Conservation (phyloP, 108 stramenopile genomes). For the Nitzschia inconspicua region DNA sequence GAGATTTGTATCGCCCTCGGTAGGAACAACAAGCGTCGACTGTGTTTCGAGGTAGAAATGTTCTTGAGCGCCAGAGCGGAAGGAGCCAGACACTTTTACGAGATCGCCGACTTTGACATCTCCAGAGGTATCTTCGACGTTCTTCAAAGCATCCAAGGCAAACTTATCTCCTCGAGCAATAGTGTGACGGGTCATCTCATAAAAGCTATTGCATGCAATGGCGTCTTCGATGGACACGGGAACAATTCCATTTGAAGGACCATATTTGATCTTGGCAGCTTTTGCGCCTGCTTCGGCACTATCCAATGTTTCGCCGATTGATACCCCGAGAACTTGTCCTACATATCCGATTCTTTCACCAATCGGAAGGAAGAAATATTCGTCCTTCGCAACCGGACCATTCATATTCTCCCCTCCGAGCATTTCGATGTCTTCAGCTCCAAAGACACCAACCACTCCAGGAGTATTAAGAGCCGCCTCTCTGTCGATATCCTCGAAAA, state of each 20-base stretch:
- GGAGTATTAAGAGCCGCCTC: constrained; percentile 57
- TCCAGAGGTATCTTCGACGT: constrained; percentile 9
- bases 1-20: constrained; percentile 78
- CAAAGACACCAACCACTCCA: constrained; percentile 79
- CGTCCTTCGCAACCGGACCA: constrained; percentile 85
- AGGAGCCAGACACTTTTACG: constrained; percentile 64
- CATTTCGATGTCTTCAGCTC: constrained; percentile 59
- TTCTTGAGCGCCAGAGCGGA: constrained; percentile 88
- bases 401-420: constrained; percentile 78
- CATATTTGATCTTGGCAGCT: constrained; percentile 69
- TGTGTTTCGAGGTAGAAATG: constrained; percentile 96
- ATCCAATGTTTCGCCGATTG: constrained; percentile 75
- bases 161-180: constrained; percentile 67
- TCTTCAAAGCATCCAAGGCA: constrained; percentile 26
- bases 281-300: constrained; percentile 78
- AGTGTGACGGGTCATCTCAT: constrained; percentile 56
- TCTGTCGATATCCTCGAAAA: constrained; percentile 60
- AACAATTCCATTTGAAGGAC: constrained; percentile 44
- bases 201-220: constrained; percentile 74
- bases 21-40: constrained; percentile 84
- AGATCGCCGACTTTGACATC: constrained; percentile 44
- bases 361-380: constrained; percentile 69
- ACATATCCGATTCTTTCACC: constrained; percentile 65
- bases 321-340: constrained; percentile 84
- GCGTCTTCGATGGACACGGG: constrained; percentile 87